Conservation (phyloP, 2,329 filamentous ascomycete species). For the Drechslerella stenobrocha region DNA sequence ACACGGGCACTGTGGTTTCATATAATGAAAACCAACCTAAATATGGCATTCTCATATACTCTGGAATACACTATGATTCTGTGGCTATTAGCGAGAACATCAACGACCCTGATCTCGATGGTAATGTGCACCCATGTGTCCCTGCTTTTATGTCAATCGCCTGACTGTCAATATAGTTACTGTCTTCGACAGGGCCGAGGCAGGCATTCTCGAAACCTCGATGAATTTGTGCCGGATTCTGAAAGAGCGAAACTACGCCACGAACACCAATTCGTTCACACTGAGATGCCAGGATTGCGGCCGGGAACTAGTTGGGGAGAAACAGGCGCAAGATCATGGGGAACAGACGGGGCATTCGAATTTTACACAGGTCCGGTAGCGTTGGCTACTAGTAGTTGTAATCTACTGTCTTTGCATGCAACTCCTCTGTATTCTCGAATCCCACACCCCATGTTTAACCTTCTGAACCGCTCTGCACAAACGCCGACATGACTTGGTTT, state of each 20-base stretch:
- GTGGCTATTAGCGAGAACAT: conserved; percentile 66
- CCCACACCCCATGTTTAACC: no score
- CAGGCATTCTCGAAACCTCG: conserved; percentile 73
- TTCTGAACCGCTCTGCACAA: conserved; percentile 1
- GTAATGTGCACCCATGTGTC: conserved; percentile 53
- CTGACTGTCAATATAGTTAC: conserved; percentile 49
- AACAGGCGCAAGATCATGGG: conserved; percentile 66
- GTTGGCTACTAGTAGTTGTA: background rate
- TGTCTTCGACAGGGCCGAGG: conserved; percentile 62
- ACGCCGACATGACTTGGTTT: background rate
- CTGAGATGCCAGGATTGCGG: conserved; percentile 76
- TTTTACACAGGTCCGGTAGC: conserved; percentile 55
- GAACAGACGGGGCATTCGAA: conserved; percentile 64
- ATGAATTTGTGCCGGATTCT: conserved; percentile 68
- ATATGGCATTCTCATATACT: conserved; percentile 80
- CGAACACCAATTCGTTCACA: conserved; percentile 78
- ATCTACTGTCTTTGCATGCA: no score
- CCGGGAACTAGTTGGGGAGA: conserved; percentile 69
- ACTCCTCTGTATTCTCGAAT: no score
- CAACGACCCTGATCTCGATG: conserved; percentile 71
- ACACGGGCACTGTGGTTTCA: conserved; percentile 66
- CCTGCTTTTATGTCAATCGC: background rate
- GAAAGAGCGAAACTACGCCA: conserved; percentile 77
- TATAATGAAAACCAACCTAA: conserved; percentile 59
- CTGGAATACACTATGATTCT: conserved; percentile 90